A percentile compares a stretch with the other conserved stretches of the same genome.
Evolutionary conservation across 2,329 filamentous ascomycete species (phyloP).

Genomic region (Fusarium sp.): DNA sequence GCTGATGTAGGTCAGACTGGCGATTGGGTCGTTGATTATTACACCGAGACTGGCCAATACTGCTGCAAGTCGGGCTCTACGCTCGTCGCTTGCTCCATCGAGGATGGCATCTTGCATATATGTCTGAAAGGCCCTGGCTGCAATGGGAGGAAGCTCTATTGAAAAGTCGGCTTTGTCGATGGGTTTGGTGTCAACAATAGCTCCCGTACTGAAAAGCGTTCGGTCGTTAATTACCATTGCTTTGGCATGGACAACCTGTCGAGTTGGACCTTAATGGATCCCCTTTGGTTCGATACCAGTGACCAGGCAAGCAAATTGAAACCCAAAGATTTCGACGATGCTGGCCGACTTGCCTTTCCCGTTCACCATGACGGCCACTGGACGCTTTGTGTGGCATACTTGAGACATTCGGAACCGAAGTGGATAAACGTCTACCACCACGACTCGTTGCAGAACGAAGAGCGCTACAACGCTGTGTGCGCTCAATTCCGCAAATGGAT

Average conservation of each 20-base stretch:
- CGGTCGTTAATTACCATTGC: constrained; percentile 2
- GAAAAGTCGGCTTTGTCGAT: constrained; percentile 11
- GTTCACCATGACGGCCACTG: too few species aligned
- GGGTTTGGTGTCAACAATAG: constrained; percentile 1
- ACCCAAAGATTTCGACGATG: too few species aligned
- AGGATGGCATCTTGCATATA: background rate
- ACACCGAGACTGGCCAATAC: background rate
- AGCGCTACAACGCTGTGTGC: too few species aligned
- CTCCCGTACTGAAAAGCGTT: background rate
- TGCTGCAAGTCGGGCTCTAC: background rate
- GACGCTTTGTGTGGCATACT: too few species aligned
- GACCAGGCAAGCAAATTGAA: too few species aligned
- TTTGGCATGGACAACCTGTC: constrained; percentile 6
- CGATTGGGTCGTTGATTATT: background rate
- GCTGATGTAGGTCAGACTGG: constrained; percentile 13
- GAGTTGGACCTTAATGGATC: constrained; percentile 4
- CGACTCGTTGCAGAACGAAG: too few species aligned
- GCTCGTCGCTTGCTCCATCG: background rate
- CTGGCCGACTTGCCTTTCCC: too few species aligned
- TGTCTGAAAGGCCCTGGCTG: background rate
- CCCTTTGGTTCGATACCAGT: too few species aligned
- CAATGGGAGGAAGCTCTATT: background rate
- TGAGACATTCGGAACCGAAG: too few species aligned
- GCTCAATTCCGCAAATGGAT: too few species aligned
- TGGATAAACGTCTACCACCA: too few species aligned